These are phyloP conservation scores for Russula olivacea DNA, from an alignment of 768 basidiomycete species.

Conservation along the genomic window DNA sequence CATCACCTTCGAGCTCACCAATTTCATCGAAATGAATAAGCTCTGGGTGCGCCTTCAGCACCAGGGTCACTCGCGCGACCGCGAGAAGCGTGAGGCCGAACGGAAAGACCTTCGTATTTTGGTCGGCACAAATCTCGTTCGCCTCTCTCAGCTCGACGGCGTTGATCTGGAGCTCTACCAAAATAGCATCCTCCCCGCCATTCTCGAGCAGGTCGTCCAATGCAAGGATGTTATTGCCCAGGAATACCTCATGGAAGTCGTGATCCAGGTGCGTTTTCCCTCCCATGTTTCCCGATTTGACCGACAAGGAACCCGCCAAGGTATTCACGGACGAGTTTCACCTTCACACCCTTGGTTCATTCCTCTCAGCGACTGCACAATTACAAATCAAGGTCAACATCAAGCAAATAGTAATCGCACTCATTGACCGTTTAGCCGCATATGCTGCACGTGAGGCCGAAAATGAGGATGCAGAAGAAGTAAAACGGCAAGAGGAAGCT, in stretches of 20 bases:
- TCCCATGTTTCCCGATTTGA: not conserved
- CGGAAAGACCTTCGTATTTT: conserved; percentile 91
- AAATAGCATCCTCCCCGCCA: conserved; percentile 77
- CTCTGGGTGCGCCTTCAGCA: conserved; percentile 99
- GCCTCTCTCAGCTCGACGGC: conserved; percentile 91
- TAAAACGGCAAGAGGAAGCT: conserved; percentile 88
- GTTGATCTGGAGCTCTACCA: conserved; percentile 94
- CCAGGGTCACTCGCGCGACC: conserved; percentile 93
- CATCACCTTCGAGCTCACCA: conserved; percentile 91
- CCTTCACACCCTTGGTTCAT: conserved; percentile 89
- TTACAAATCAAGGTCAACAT: conserved; percentile 98
- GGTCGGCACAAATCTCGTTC: conserved; percentile 96
- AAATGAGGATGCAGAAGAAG: conserved; percentile 92
- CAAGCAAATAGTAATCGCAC: conserved; percentile 94
- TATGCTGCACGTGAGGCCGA: conserved; percentile 98
- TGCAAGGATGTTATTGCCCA: conserved; percentile 99
- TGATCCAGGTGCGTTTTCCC: conserved; percentile 72
- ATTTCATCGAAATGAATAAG: conserved; percentile 99
- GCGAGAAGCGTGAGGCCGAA: conserved; percentile 96
- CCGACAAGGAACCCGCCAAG: conserved; percentile 36
- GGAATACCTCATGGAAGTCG: conserved; percentile 99
- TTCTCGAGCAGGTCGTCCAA: conserved; percentile 95
- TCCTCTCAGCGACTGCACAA: conserved; percentile 93
- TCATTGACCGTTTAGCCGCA: conserved; percentile 92
- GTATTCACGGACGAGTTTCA: conserved; percentile 99